These are phyloP conservation scores for Madurella fahalii DNA, from an alignment of 2,329 filamentous ascomycete species.

Conservation along the genomic window DNA sequence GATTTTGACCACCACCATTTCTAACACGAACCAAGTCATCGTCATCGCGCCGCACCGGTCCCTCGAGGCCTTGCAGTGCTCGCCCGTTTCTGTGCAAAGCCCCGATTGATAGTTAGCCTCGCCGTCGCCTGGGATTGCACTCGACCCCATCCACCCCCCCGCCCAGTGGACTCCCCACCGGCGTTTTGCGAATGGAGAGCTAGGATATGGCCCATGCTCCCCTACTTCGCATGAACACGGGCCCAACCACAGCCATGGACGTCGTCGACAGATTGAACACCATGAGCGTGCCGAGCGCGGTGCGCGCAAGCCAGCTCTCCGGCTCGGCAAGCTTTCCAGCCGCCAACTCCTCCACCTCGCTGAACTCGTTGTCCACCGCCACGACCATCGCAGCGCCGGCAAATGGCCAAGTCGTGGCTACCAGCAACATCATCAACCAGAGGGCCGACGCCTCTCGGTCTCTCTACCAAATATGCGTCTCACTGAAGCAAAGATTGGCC, in stretches of 20 bases:
- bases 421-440: slow-evolving; percentile 94
- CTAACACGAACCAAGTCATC: not conserved
- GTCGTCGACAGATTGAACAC: slow-evolving; percentile 43
- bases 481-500: slow-evolving; percentile 73
- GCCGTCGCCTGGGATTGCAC: not conserved
- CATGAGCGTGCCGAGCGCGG: slow-evolving; percentile 51
- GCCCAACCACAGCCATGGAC: slow-evolving; percentile 47
- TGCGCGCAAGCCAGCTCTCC: slow-evolving; percentile 59
- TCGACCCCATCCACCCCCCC: slow-evolving; percentile 4
- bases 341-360: slow-evolving; percentile 50
- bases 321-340: slow-evolving; percentile 55
- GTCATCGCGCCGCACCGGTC: not conserved
- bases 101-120: slow-evolving; percentile 11
- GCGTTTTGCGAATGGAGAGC: slow-evolving; percentile 38
- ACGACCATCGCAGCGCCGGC: slow-evolving; percentile 40
- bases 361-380: slow-evolving; percentile 45
- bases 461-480: slow-evolving; percentile 91
- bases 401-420: slow-evolving; percentile 64
- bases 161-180: slow-evolving; percentile 10
- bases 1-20: not conserved
- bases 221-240: slow-evolving; percentile 55
- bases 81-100: not conserved
- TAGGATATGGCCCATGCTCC: slow-evolving; percentile 56
- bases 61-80: not conserved
- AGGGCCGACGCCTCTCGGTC: slow-evolving; percentile 87